phyloP scores from a whole-genome alignment of 129 eudicot species.

The Pseudognaphalium luteoalbum region DNA sequence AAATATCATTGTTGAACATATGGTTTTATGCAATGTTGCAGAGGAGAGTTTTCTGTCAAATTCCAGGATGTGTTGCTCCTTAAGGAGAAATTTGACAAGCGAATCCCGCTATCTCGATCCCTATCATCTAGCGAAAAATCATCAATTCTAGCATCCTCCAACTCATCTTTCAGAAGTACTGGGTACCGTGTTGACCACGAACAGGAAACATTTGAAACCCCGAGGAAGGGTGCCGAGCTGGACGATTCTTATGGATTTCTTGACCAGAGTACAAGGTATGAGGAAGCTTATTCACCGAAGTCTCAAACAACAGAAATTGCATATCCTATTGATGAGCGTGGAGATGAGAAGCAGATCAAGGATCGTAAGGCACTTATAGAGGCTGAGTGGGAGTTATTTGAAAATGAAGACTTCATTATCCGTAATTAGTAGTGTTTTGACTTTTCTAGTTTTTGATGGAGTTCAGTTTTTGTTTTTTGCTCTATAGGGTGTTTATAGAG shows the following conservation, averaged over 20 bases:
- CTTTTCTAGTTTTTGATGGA: background rate
- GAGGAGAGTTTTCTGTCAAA: conserved; percentile 85
- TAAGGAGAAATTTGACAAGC: conserved; percentile 64
- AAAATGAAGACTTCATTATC: conserved; percentile 15
- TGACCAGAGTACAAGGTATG: conserved; percentile 11
- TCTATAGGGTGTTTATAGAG: background rate
- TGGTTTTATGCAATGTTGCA: conserved; percentile 31
- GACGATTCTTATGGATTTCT: conserved; percentile 27
- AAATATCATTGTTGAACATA: too few relatives aligned
- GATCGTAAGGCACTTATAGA: conserved; percentile 42
- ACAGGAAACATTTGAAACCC: conserved; percentile 26
- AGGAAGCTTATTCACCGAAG: conserved; percentile 6
- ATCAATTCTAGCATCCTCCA: conserved; percentile 46
- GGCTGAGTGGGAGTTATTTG: conserved; percentile 73
- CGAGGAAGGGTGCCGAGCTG: conserved; percentile 19
- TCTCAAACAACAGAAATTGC: conserved; percentile 11
- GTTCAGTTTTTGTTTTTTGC: conserved; percentile 8
- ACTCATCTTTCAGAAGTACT: conserved; percentile 46
- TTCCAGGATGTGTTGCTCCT: conserved; percentile 72
- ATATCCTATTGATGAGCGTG: conserved; percentile 12
- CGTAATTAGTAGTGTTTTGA: background rate
- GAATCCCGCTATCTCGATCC: conserved; percentile 50
- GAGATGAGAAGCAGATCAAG: conserved; percentile 12
- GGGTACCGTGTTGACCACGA: conserved; percentile 23
- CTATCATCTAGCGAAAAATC: conserved; percentile 54